Percentiles rank a stretch among this genome's conserved stretches.
phyloP scores from a whole-genome alignment of 345 rosid species.

The Heritiera fomes region DNA sequence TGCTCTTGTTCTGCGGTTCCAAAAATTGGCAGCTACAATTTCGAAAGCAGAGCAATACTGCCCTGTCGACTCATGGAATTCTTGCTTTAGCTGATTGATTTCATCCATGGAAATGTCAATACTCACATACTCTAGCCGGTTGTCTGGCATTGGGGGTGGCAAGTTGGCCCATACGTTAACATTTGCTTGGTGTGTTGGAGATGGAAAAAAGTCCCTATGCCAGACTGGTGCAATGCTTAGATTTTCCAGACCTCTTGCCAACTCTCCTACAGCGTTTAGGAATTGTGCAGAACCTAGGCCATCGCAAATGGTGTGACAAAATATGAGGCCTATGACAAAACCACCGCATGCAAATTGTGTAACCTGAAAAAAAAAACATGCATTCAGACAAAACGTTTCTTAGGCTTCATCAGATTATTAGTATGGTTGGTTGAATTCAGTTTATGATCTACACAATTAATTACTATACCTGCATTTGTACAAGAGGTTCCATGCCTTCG shows the following conservation, averaged over 20 bases:
- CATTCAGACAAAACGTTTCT: not conserved
- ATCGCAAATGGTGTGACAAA: constrained; percentile 61
- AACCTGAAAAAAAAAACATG: constrained; percentile 39
- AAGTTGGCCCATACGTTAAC: constrained; percentile 4
- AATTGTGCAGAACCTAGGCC: constrained; percentile 81
- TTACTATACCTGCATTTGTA: constrained; percentile 60
- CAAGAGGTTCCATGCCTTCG: constrained; percentile 47
- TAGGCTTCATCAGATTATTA: not conserved
- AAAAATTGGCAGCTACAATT: constrained; percentile 48
- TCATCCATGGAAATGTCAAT: constrained; percentile 55
- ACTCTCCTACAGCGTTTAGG: constrained; percentile 59
- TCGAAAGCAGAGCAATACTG: constrained; percentile 58
- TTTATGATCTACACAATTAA: not conserved
- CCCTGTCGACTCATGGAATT: constrained; percentile 37
- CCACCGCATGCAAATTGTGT: constrained; percentile 69
- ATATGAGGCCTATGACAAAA: constrained; percentile 61
- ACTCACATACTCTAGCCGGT: constrained; percentile 46
- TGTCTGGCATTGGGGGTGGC: constrained; percentile 45
- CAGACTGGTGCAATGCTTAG: constrained; percentile 48
- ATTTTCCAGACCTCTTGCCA: constrained; percentile 42
- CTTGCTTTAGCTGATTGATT: constrained; percentile 41
- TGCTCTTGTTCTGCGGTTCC: constrained; percentile 40
- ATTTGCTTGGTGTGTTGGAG: constrained; percentile 15
- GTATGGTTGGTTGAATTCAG: not conserved
- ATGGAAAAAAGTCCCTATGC: constrained; percentile 47